Percentiles rank a stretch among this genome's conserved stretches.
Conservation (phyloP, 2,329 filamentous ascomycete genomes). For the Fusarium armeniacum region DNA sequence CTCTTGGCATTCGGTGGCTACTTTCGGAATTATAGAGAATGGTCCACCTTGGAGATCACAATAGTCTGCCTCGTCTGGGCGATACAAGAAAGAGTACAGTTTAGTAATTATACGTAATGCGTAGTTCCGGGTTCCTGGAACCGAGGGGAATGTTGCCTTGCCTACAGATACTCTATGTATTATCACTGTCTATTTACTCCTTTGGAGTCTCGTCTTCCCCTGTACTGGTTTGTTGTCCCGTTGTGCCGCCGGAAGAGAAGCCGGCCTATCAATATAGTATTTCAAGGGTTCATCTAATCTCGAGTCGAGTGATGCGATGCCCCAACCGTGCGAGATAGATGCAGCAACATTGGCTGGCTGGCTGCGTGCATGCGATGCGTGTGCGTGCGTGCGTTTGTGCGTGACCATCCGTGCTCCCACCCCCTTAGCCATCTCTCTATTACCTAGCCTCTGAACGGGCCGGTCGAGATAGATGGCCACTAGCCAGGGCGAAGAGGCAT, state of each 20-base stretch:
- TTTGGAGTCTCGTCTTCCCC: conserved; percentile 29
- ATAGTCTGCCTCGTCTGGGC: conserved; percentile 13
- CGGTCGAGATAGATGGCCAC: conserved; percentile 2
- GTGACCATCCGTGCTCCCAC: conserved; percentile 31
- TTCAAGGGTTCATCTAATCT: conserved; percentile 4
- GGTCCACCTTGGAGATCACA: neutral
- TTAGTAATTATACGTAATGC: neutral
- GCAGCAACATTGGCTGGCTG: conserved; percentile 24
- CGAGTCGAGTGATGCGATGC: conserved; percentile 13
- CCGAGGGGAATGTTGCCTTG: conserved; percentile 29
- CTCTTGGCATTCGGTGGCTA: conserved; percentile 14
- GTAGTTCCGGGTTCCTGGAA: conserved; percentile 34
- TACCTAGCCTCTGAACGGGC: conserved; percentile 5
- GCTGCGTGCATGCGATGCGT: neutral
- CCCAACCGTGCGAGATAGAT: conserved; percentile 43
- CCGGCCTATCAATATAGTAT: conserved; percentile 22
- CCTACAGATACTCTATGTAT: neutral
- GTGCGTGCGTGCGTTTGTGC: conserved; percentile 20
- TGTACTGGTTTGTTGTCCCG: conserved; percentile 13
- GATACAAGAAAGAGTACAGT: neutral
- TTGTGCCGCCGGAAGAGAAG: conserved; percentile 36
- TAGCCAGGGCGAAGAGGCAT: conserved; percentile 15
- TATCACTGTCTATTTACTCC: conserved; percentile 6
- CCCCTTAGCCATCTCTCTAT: neutral
- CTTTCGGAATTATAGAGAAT: neutral